Conservation (phyloP, 2,329 filamentous ascomycete species). For the Metarhizium humberi region DNA sequence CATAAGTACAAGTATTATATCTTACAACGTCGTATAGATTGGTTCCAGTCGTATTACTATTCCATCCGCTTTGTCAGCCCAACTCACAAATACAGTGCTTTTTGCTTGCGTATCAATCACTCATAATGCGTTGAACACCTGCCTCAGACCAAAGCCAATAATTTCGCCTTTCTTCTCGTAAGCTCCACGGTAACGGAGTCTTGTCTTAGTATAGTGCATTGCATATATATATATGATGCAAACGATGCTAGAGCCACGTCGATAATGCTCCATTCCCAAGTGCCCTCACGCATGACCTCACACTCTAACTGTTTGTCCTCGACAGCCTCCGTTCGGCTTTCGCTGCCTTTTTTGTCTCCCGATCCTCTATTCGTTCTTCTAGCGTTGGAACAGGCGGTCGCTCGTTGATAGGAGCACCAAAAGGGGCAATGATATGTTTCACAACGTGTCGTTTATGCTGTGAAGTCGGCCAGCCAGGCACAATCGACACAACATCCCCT, state of each 20-base stretch:
- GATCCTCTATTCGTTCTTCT: constrained; percentile 48
- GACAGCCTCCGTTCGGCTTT: constrained; percentile 47
- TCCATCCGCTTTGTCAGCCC: not conserved
- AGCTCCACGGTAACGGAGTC: not conserved
- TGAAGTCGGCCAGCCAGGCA: constrained; percentile 54
- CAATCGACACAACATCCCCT: constrained; percentile 68
- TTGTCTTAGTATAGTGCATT: not conserved
- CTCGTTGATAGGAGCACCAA: constrained; percentile 51
- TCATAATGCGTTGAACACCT: not conserved
- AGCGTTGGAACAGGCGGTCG: constrained; percentile 57
- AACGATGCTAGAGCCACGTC: not conserved
- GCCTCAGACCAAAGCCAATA: too few species aligned
- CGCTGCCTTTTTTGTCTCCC: constrained; percentile 42
- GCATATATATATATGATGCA: not conserved
- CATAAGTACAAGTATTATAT: not conserved
- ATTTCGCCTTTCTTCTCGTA: not conserved
- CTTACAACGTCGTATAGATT: not conserved
- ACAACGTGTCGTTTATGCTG: constrained; percentile 66
- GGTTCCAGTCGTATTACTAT: not conserved
- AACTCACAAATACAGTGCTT: not conserved
- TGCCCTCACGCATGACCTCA: not conserved
- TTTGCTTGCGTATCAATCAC: not conserved
- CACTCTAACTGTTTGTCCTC: constrained; percentile 16
- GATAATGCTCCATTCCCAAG: not conserved
- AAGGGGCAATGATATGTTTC: constrained; percentile 62